phyloP scores from a whole-genome alignment of 2,329 filamentous ascomycete species.

The Paraconiothyrium brasiliense region DNA sequence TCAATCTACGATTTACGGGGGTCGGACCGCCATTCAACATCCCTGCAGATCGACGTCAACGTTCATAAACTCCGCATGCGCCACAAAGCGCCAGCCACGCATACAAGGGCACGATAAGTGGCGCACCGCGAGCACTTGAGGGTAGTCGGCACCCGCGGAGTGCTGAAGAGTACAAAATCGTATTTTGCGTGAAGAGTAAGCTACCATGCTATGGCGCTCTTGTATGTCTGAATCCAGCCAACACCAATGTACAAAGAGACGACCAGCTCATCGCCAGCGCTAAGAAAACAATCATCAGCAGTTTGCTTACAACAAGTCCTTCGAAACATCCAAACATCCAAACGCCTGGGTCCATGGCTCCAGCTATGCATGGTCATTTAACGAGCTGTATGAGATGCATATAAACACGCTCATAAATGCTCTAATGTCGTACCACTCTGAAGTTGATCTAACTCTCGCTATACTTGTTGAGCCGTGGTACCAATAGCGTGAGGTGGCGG shows the following conservation, averaged over 20 bases:
- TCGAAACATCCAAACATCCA: neutral
- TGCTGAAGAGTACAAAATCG: slow-evolving; percentile 11
- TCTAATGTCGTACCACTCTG: neutral
- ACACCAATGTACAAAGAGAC: slow-evolving; percentile 5
- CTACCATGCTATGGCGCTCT: slow-evolving; percentile 24
- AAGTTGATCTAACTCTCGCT: neutral
- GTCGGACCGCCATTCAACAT: slow-evolving; percentile 6
- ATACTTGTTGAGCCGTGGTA: slow-evolving; percentile 42
- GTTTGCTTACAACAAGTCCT: slow-evolving; percentile 1
- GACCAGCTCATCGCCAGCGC: neutral
- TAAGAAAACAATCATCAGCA: slow-evolving; percentile 10
- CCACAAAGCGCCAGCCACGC: slow-evolving; percentile 9
- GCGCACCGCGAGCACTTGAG: neutral
- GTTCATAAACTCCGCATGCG: neutral
- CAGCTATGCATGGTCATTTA: slow-evolving; percentile 3
- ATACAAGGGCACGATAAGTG: slow-evolving; percentile 6
- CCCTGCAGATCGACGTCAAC: slow-evolving; percentile 15
- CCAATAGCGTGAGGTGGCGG: slow-evolving; percentile 42
- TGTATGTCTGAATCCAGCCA: slow-evolving; percentile 2
- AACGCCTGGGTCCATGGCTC: slow-evolving; percentile 11
- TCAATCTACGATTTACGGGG: slow-evolving; percentile 5
- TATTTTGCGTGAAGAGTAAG: slow-evolving; percentile 20
- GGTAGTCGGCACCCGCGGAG: neutral
- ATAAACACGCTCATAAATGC: slow-evolving; percentile 1
- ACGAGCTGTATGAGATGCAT: neutral